phyloP scores from a whole-genome alignment of 73 alveolate genomes.

The Paramecium bursaria region DNA sequence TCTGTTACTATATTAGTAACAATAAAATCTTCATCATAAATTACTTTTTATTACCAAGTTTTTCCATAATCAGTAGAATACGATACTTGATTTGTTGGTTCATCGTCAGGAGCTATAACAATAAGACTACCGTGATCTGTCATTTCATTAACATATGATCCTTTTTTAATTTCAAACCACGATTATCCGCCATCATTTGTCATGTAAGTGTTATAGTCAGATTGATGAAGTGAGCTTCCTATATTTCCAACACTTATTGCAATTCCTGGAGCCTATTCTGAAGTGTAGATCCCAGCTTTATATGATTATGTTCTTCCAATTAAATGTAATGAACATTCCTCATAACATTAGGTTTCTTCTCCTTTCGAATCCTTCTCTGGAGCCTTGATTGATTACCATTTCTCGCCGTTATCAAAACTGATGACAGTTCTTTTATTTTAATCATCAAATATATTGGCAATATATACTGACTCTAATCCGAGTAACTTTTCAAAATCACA shows the following conservation, averaged over 20 bases:
- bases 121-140: conserved; percentile 41
- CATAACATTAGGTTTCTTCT: conserved; percentile 9
- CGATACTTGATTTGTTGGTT: conserved; percentile 39
- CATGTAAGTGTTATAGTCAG: conserved; percentile 40
- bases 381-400: conserved; percentile 68
- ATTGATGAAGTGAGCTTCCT: background rate
- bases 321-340: conserved; percentile 59
- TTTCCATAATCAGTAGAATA: conserved; percentile 56
- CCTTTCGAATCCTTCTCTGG: conserved; percentile 70
- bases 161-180: conserved; percentile 45
- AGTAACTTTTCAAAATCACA: conserved; percentile 53
- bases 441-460: conserved; percentile 56
- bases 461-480: conserved; percentile 9
- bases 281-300: background rate
- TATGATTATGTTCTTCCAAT: conserved; percentile 48
- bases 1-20: conserved; percentile 41
- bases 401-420: conserved; percentile 37
- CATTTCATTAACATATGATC: conserved; percentile 38
- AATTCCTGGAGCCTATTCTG: conserved; percentile 47
- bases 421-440: conserved; percentile 12
- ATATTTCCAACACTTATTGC: conserved; percentile 32
- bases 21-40: conserved; percentile 26
- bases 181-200: conserved; percentile 40
- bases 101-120: conserved; percentile 29
- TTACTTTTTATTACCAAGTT: conserved; percentile 19